A percentile compares a stretch with the other conserved stretches of the same genome.
phyloP scores from a whole-genome alignment of 1,284 basidiomycete species.

The Lentinula novae-zelandiae region DNA sequence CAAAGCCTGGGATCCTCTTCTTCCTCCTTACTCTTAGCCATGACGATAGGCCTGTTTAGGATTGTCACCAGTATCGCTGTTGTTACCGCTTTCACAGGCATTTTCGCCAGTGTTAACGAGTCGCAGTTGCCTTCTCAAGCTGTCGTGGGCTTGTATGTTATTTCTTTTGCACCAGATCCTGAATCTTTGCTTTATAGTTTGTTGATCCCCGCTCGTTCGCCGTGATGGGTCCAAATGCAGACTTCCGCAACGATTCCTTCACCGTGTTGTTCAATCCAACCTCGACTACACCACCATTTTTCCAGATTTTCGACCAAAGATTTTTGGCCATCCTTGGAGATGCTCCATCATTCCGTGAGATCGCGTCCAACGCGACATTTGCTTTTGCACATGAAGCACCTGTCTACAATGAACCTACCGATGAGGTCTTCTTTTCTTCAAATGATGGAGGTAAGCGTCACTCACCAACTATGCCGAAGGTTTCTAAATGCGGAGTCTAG shows the following conservation, averaged over 20 bases:
- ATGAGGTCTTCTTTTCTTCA: conserved; percentile 37
- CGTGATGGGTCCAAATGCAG: conserved; percentile 36
- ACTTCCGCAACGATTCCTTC: conserved; percentile 35
- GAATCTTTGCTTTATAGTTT: conserved; percentile 27
- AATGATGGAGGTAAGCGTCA: conserved; percentile 34
- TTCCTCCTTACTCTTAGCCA: background rate
- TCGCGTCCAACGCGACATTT: conserved; percentile 56
- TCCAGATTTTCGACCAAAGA: conserved; percentile 62
- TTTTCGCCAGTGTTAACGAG: background rate
- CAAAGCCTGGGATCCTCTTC: background rate
- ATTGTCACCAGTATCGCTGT: background rate
- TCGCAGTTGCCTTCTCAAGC: conserved; percentile 8
- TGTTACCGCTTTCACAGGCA: background rate
- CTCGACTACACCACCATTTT: conserved; percentile 48
- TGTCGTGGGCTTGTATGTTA: conserved; percentile 6
- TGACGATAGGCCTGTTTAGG: background rate
- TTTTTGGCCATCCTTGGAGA: conserved; percentile 62
- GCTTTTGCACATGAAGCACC: conserved; percentile 76
- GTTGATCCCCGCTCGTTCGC: conserved; percentile 39
- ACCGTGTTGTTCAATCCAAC: conserved; percentile 41
- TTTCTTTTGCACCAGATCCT: background rate
- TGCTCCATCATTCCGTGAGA: conserved; percentile 51
- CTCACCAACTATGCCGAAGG: background rate
- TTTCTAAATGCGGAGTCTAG: background rate
- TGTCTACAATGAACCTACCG: conserved; percentile 45